Base-by-base conservation (phyloP, 2,329 filamentous ascomycete genomes). In the Fusarium acutatum region DNA sequence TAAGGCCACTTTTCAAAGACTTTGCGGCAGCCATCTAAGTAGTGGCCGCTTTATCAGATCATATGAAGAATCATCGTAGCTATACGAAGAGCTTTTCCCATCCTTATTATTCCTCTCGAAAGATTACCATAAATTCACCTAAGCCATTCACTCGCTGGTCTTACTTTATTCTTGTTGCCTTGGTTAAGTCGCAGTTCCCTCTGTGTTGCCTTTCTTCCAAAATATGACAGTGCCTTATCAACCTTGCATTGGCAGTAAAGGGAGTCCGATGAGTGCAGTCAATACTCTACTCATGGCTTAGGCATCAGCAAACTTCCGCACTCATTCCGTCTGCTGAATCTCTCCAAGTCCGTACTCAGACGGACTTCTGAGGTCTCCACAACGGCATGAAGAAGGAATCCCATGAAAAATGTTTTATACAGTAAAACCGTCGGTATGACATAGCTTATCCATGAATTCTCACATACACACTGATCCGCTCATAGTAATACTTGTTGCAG, bases 281-380 rank as follows among this genome's bases (percentile, higher is more conserved):
- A n/a, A 10, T n/a, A n/a, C 11, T n/a, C 8, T 17, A 11, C 9
- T 41, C n/a, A 14, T 17, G 14, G 6, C 22, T 26, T 3, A 20
- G 5, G 1, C 5, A 20, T 10, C 7, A 17, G 24, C 7, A 13
- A 26, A 26, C 1, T 12, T 26, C 43, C 5, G 5, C 2, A 20
- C 24, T 28, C 43, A 46, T 46, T 13, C n/a, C 30, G 12, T 14
- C n/a, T 24, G 12, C 30, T 3, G 6, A 4, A 11, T 20, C 3
- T 12, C 12, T 6, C 15, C 24, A 4, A 32, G 4, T 10, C 28
- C 4, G 4, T 49, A 14, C 8, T 28, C 37, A 22, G 7, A 22
- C 37, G 20, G 20, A 40, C 12, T 40, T 14, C 12, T 8, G 37
- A 8, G 20, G 37, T 20, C 7, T 22, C 37, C 3, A 7, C 22